Conservation (phyloP, 495 filamentous ascomycete species). For the Beverwykella pulmonaria region DNA sequence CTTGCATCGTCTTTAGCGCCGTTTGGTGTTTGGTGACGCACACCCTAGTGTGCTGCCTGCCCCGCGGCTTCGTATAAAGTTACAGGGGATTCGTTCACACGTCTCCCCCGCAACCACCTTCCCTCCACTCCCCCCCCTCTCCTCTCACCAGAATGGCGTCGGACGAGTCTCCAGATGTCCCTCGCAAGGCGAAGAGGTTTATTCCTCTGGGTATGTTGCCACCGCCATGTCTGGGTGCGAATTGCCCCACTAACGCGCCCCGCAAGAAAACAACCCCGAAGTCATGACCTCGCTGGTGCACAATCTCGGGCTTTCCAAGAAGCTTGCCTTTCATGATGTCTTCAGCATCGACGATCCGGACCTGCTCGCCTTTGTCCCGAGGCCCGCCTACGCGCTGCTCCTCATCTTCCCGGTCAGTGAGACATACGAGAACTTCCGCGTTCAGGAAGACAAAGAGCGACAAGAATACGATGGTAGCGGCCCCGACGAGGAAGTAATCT, state of each 20-base stretch:
- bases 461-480: constrained; percentile 56
- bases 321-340: constrained; percentile 63
- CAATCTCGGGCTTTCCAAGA: constrained; percentile 56
- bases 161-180: constrained; percentile 21
- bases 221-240: background rate
- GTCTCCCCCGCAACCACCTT: background rate
- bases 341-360: constrained; percentile 58
- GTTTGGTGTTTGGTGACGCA: background rate
- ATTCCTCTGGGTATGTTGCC: constrained; percentile 38
- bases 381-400: constrained; percentile 61
- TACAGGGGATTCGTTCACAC: background rate
- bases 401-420: constrained; percentile 56
- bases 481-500: constrained; percentile 57
- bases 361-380: constrained; percentile 58
- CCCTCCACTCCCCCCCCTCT: background rate
- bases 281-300: constrained; percentile 57
- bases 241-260: constrained; percentile 9
- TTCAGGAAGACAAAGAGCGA: constrained; percentile 45
- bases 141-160: constrained; percentile 19
- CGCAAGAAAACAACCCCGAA: constrained; percentile 65
- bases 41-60: background rate
- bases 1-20: background rate
- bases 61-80: background rate
- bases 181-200: constrained; percentile 34
- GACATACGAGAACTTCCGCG: constrained; percentile 54